Evolutionary conservation across 257 asterid species (phyloP).

Genomic region (Solanum chilense): DNA sequence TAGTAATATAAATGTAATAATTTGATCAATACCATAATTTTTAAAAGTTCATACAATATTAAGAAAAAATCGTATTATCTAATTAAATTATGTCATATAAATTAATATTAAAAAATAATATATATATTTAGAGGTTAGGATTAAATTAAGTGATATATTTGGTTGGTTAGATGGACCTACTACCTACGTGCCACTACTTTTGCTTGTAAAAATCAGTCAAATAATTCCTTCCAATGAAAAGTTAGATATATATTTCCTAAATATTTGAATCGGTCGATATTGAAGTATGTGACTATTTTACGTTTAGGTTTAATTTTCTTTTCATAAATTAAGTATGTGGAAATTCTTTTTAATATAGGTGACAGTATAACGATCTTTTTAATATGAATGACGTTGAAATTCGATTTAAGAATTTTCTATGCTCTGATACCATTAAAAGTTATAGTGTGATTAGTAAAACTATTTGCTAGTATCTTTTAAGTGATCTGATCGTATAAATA

Average conservation of each 20-base stretch:
- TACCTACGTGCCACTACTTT: background rate
- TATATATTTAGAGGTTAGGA: background rate
- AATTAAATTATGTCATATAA: background rate
- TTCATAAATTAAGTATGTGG: no score
- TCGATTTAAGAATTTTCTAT: fast-evolving
- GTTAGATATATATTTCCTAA: background rate
- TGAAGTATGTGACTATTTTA: background rate
- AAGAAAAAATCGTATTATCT: background rate
- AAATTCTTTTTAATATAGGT: fast-evolving
- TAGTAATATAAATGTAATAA: no score
- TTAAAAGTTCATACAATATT: no score
- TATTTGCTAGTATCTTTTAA: background rate
- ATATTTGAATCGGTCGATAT: background rate
- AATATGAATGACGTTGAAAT: fast-evolving
- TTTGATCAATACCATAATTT: no score
- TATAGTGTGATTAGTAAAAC: background rate
- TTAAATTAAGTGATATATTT: background rate
- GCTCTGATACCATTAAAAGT: no score
- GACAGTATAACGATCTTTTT: no score
- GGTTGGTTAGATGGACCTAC: background rate
- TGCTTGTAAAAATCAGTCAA: background rate
- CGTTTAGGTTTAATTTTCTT: no score
- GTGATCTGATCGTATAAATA: background rate
- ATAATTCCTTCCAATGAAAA: background rate
- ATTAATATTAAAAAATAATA: background rate